Conservation (phyloP, 345 rosid genomes). For the Eucalyptus erythrocorys region DNA sequence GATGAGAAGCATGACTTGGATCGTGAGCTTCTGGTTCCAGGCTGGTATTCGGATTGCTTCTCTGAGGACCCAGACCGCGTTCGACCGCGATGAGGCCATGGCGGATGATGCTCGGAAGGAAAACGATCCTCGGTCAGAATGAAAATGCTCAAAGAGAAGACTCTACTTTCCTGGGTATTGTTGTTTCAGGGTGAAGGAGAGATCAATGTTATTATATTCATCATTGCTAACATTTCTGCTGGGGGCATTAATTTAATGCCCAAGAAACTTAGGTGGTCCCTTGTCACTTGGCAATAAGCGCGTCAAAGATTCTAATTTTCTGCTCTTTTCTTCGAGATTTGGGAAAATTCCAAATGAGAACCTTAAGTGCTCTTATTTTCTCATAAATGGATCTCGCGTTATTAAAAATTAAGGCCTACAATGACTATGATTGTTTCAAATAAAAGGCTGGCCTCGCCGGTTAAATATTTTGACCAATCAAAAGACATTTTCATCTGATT, state of each 20-base stretch:
- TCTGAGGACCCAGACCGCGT: neutral
- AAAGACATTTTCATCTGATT: too few species aligned
- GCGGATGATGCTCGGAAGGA: neutral
- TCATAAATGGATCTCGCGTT: too few species aligned
- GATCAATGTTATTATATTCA: neutral
- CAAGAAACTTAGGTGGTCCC: neutral
- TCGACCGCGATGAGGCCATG: neutral
- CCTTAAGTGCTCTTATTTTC: too few species aligned
- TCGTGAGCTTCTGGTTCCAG: neutral
- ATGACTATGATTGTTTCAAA: too few species aligned
- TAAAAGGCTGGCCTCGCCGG: too few species aligned
- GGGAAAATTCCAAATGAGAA: too few species aligned
- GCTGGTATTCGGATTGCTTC: neutral
- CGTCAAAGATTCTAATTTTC: neutral
- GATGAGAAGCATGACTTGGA: neutral
- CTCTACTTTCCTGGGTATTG: neutral
- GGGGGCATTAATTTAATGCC: neutral
- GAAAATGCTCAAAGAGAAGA: neutral
- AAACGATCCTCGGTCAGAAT: neutral
- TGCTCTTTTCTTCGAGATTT: neutral
- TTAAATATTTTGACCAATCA: too few species aligned
- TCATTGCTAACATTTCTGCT: neutral
- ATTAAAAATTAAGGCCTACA: too few species aligned
- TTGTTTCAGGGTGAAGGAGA: neutral
- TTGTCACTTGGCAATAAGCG: neutral